Percentiles rank a stretch among this genome's conserved stretches.
These are phyloP conservation scores for Leishmania aethiopica DNA, from an alignment of 208 protist species.

Conservation along the genomic window DNA sequence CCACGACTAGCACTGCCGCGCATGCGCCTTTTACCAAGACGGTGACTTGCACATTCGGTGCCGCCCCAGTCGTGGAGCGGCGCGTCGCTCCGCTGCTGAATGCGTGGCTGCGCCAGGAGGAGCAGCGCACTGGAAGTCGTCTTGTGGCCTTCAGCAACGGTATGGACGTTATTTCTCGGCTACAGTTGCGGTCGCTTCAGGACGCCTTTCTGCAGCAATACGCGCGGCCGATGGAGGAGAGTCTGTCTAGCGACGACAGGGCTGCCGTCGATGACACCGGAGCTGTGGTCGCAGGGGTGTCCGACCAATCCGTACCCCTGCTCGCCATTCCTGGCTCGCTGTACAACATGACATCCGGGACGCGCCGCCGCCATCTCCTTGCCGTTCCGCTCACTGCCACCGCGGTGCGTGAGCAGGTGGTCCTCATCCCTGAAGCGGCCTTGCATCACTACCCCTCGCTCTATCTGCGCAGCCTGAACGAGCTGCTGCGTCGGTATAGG, in stretches of 20 bases:
- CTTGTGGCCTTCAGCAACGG: conserved; percentile 65
- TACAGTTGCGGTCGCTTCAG: conserved; percentile 61
- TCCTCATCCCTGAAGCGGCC: conserved; percentile 25
- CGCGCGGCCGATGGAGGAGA: conserved; percentile 7
- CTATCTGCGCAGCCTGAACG: conserved; percentile 55
- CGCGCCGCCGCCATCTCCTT: conserved; percentile 25
- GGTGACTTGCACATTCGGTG: conserved; percentile 56
- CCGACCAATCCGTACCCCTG: conserved; percentile 21
- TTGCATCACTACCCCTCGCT: conserved; percentile 60
- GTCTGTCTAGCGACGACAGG: neutral
- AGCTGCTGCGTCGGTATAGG: conserved; percentile 32
- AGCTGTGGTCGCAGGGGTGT: neutral
- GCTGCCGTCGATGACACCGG: neutral
- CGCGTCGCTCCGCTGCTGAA: conserved; percentile 28
- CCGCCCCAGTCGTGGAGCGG: conserved; percentile 65
- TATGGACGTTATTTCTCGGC: conserved; percentile 54
- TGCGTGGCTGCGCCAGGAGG: conserved; percentile 26
- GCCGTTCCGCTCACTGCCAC: conserved; percentile 12
- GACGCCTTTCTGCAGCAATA: conserved; percentile 29
- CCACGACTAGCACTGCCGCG: neutral
- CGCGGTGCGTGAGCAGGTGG: conserved; percentile 29
- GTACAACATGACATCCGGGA: conserved; percentile 30
- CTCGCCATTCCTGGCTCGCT: conserved; percentile 30
- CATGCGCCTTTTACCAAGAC: conserved; percentile 33
- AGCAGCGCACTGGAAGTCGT: conserved; percentile 38